A percentile compares a stretch with the other conserved stretches of the same genome.
Evolutionary conservation across 495 filamentous ascomycete genomes (phyloP).

Genomic region (Pseudotulostoma volvatum): DNA sequence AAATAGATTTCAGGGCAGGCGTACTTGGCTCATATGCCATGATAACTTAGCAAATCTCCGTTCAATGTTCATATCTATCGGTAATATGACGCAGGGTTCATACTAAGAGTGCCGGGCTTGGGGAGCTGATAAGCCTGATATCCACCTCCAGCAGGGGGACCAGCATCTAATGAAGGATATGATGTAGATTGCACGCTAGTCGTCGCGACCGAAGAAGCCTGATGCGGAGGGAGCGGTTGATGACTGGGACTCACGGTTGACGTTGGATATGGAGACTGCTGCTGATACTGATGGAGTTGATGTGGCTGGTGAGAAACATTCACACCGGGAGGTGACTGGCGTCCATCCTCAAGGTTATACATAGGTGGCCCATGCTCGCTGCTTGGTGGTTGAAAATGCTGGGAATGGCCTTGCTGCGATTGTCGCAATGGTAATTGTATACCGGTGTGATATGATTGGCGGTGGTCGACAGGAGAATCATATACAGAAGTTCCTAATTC

Average conservation of each 20-base stretch:
- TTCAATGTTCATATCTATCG: too few relatives aligned
- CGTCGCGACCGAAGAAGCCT: constrained; percentile 26
- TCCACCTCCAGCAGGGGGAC: constrained; percentile 18
- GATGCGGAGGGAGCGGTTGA: constrained; percentile 33
- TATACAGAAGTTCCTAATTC: constrained; percentile 75
- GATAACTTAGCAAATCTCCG: too few relatives aligned
- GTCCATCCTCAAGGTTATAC: constrained; percentile 19
- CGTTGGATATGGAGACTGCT: constrained; percentile 28
- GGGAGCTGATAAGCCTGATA: constrained; percentile 39
- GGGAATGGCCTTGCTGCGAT: constrained; percentile 22
- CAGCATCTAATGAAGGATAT: constrained; percentile 24
- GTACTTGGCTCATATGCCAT: too few relatives aligned
- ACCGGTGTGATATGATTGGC: constrained; percentile 30
- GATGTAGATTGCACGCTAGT: constrained; percentile 26
- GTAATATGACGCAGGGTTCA: constrained; percentile 30
- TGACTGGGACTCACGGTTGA: constrained; percentile 19
- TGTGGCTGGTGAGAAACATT: constrained; percentile 34
- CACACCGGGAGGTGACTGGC: constrained; percentile 37
- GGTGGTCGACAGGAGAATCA: constrained; percentile 55
- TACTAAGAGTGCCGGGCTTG: constrained; percentile 15
- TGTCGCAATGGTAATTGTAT: constrained; percentile 21
- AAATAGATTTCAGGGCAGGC: too few relatives aligned
- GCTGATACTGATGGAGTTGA: constrained; percentile 17
- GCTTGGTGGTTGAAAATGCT: constrained; percentile 22
- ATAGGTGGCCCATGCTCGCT: not conserved